Conservation (phyloP, 2,329 filamentous ascomycete species). For the Alternaria atra region DNA sequence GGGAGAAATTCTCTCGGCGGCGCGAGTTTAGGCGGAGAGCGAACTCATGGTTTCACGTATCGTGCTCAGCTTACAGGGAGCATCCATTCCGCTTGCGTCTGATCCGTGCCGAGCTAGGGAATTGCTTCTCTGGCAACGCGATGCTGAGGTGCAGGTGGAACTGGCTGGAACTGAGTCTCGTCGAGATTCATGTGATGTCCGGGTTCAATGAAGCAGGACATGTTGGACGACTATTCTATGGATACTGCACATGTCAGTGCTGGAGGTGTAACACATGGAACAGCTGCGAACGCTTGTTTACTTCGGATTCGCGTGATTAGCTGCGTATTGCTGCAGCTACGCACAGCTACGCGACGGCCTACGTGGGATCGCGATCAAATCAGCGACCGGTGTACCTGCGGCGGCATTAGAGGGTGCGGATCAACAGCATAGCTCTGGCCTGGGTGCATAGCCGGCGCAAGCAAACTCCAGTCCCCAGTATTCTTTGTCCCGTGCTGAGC, state of each 20-base stretch:
- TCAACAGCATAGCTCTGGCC: conserved; percentile 30
- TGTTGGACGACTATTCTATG: conserved; percentile 16
- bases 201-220: conserved; percentile 24
- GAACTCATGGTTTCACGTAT: conserved; percentile 38
- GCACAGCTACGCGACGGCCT: conserved; percentile 6
- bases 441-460: conserved; percentile 25
- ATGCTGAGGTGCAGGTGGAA: conserved; percentile 22
- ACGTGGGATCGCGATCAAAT: conserved; percentile 22
- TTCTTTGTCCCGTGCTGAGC: conserved; percentile 31
- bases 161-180: conserved; percentile 17
- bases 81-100: conserved; percentile 29
- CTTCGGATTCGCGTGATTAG: conserved; percentile 16
- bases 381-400: conserved; percentile 24
- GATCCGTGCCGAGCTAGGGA: conserved; percentile 29
- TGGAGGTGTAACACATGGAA: background rate
- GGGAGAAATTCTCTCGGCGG: conserved; percentile 23
- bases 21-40: conserved; percentile 35
- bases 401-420: conserved; percentile 28
- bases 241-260: background rate
- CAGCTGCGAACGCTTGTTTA: conserved; percentile 27
- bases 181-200: conserved; percentile 19
- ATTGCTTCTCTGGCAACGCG: conserved; percentile 36
- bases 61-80: conserved; percentile 29
- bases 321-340: conserved; percentile 14
- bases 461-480: conserved; percentile 30